Evolutionary conservation across 176 grass and related monocot species (phyloP), one percentile per base, ranked within the genome.

Genomic region (Bromus sterilis): DNA sequence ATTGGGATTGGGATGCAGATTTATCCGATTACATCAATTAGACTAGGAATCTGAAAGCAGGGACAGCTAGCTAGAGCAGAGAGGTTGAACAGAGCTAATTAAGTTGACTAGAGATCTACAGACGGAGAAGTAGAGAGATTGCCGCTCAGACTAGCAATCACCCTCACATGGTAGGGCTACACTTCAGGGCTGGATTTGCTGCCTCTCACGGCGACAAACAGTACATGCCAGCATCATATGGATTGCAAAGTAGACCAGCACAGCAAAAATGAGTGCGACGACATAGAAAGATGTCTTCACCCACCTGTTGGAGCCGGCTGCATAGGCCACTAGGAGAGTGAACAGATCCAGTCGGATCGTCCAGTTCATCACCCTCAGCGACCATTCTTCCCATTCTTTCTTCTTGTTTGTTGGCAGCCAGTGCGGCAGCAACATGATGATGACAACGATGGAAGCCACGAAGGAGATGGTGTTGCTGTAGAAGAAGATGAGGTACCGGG

Each of bases 261-360:
- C 80, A 5, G 30, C 39, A 3, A 24, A 9, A 21, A 73, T 57
- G 13, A 82, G 12, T 0, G 20, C 39, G 26, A 62, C 9, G 2
- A 74, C 30, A 14, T 49, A 74, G 4, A 42, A 21, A 0, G 29
- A 74, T 0, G 68, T 82, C 36, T 74, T 31, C 80, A 37, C 73
- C 7, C 31, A 28, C 29, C 80, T 46, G 40, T 13, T 48, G 11
- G 66, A 71, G 55, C 79, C 79, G 20, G 79, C 66, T 1, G 66
- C 79, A 5, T 82, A 71, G 18, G 79, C 36, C 20, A 18, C 37
- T 5, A 82, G 76, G 65, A 88, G 77, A 7, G 80, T 26, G 14
- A 83, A 51, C 64, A 88, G n/a, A 53, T 88, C 80, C 9, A 77
- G 53, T 10, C 41, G 24, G 7, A 78, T 78, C 1, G 34, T 26